Evolutionary conservation across 805 yeast genomes (phyloP), one percentile per base, ranked within the genome.

Genomic region (Scheffersomyces coipomensis): DNA sequence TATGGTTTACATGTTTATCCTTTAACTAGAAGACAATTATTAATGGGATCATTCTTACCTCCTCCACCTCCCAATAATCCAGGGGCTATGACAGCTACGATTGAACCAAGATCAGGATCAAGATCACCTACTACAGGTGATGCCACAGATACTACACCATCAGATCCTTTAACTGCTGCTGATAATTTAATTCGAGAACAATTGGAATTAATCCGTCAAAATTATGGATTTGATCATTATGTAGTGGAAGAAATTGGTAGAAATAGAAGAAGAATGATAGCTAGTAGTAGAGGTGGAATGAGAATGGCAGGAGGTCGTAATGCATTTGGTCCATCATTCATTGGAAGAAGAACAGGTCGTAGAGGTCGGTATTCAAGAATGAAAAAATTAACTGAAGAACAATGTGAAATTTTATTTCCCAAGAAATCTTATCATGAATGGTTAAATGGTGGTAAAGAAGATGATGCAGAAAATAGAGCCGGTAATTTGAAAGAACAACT

Each of bases 351-450:
- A 43, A 59, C 79, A 42, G 48, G 73, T 45, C 46, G 69, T 33
- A 46, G 70, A 16, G 58, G 61, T 12, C 54, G 75, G 27, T 75
- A 59, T 35, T 52, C 68, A 29, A 68, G 70, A 33, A 78, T 75
- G 69, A 70, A 74, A 54, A 74, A 75, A 49, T 61, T 78, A 31
- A 66, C 81, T 1, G 75, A 67, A 38, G 73, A 67, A 21, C 81
- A 82, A 52, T 83, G 81, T n/a, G 79, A 81, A 31, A 66, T 67
- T 19, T 57, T 80, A 37, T 82, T 82, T 54, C 88, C 88, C 1
- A 52, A 64, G 17, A 72, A 77, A 43, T 70, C 81, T 2, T 82
- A 81, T 51, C 58, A 64, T 33, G 73, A 78, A 39, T 82, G 87
- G 87, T 56, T 79, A 22, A 66, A 73, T 43, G 83, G 82, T 24